Evolutionary conservation across 257 asterid genomes (phyloP).

Genomic region (Solanum virginianum): DNA sequence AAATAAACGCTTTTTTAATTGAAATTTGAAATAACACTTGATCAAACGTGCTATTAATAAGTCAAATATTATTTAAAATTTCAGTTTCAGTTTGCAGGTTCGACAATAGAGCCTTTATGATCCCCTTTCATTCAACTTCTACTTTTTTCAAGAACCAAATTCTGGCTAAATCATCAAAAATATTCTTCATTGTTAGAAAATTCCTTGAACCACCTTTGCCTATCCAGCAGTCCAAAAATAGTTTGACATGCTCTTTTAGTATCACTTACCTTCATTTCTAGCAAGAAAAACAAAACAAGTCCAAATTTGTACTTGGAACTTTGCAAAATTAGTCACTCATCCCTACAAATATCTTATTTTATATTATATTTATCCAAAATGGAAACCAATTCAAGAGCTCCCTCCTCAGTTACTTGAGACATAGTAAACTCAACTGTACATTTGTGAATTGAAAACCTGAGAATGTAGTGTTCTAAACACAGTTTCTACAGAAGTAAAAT

Average conservation of each 20-base stretch:
- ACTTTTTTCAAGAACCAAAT: not conserved
- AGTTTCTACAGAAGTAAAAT: conserved; percentile 46
- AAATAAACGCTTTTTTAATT: no score
- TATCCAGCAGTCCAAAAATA: not conserved
- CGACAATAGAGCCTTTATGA: not conserved
- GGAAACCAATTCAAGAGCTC: not conserved
- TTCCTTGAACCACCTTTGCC: no score
- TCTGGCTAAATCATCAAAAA: not conserved
- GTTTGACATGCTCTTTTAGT: not conserved
- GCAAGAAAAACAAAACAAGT: not conserved
- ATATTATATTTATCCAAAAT: not conserved
- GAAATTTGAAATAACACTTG: no score
- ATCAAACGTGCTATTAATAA: no score
- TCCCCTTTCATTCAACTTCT: not conserved
- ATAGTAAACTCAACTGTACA: conserved; percentile 12
- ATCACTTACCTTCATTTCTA: not conserved
- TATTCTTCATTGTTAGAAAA: not conserved
- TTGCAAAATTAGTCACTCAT: not conserved
- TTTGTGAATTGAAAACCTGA: conserved; percentile 22
- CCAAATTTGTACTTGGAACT: not conserved
- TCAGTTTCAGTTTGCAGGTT: not conserved
- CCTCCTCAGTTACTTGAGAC: not conserved
- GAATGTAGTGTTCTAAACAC: conserved; percentile 33
- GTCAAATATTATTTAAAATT: not conserved
- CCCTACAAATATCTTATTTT: not conserved